phyloP scores from a whole-genome alignment of 306 rosid species.

The Prunus davidiana region DNA sequence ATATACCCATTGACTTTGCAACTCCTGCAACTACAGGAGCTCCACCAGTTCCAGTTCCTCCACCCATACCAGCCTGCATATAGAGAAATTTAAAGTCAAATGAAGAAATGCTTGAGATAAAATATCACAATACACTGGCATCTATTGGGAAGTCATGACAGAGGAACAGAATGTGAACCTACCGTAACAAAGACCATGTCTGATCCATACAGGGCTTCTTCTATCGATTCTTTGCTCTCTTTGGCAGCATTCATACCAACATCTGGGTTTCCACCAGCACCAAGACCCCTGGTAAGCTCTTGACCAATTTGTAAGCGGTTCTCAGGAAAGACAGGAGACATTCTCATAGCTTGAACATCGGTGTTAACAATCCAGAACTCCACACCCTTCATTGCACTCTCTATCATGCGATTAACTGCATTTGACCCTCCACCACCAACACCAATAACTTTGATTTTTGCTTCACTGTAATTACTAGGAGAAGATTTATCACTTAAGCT shows the following conservation, averaged over 20 bases:
- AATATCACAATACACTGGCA: background rate
- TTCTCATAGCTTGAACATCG: constrained; percentile 91
- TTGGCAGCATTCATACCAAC: constrained; percentile 99
- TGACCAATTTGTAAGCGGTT: constrained; percentile 88
- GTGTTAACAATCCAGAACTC: constrained; percentile 98
- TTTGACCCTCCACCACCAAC: constrained; percentile 98
- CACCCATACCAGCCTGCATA: constrained; percentile 98
- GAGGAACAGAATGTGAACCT: constrained; percentile 37
- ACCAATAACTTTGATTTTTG: constrained; percentile 89
- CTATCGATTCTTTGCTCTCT: constrained; percentile 80
- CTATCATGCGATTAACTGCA: constrained; percentile 97
- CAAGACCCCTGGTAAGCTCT: constrained; percentile 98
- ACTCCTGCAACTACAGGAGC: constrained; percentile 95
- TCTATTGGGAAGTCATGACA: constrained; percentile 23
- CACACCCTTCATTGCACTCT: constrained; percentile 93
- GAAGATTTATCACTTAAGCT: constrained; percentile 40
- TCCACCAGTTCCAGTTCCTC: constrained; percentile 99
- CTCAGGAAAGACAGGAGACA: constrained; percentile 81
- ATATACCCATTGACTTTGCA: constrained; percentile 95
- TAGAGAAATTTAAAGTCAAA: constrained; percentile 13
- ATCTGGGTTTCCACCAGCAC: constrained; percentile 98
- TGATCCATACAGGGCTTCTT: constrained; percentile 87
- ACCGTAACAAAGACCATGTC: constrained; percentile 99
- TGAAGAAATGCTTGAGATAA: background rate
- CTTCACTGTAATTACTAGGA: constrained; percentile 60